These are phyloP conservation scores for Leishmania turanica DNA, from an alignment of 208 protist genomes.

Conservation along the genomic window DNA sequence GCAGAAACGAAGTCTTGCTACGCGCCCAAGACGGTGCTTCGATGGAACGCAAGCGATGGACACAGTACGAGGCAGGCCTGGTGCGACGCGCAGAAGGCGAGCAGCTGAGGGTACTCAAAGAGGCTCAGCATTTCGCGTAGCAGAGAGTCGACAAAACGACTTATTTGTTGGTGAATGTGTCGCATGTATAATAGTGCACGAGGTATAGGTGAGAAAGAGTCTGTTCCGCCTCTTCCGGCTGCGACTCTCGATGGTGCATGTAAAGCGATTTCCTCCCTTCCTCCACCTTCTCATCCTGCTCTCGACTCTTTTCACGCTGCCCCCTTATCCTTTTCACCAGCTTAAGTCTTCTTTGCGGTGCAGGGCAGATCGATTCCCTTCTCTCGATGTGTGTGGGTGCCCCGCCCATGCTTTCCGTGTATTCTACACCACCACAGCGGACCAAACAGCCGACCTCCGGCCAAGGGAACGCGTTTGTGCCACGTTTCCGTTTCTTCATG, in stretches of 20 bases:
- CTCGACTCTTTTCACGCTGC: neutral
- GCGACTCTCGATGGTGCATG: neutral
- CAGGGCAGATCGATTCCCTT: neutral
- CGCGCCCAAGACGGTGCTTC: slow-evolving; percentile 55
- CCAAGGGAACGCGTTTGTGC: neutral
- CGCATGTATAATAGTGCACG: slow-evolving; percentile 1
- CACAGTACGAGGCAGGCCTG: slow-evolving; percentile 67
- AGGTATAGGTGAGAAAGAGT: neutral
- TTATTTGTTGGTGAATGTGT: neutral
- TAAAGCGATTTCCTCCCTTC: neutral
- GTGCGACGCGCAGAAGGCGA: slow-evolving; percentile 23
- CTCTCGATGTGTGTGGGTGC: neutral
- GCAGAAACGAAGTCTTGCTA: slow-evolving; percentile 63
- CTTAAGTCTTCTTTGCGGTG: neutral
- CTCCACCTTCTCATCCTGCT: neutral
- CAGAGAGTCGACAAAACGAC: neutral
- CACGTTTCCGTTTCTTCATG: neutral
- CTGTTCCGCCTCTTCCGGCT: neutral
- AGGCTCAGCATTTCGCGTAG: slow-evolving; percentile 11
- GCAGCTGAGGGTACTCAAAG: slow-evolving; percentile 21
- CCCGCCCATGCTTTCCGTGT: neutral
- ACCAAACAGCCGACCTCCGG: neutral
- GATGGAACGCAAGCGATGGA: slow-evolving; percentile 75
- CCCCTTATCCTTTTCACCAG: neutral
- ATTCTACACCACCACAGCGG: neutral